A percentile compares a stretch with the other conserved stretches of the same genome.
Conservation (phyloP, 352 stramenopile genomes). For the Phytophthora nicotianae region DNA sequence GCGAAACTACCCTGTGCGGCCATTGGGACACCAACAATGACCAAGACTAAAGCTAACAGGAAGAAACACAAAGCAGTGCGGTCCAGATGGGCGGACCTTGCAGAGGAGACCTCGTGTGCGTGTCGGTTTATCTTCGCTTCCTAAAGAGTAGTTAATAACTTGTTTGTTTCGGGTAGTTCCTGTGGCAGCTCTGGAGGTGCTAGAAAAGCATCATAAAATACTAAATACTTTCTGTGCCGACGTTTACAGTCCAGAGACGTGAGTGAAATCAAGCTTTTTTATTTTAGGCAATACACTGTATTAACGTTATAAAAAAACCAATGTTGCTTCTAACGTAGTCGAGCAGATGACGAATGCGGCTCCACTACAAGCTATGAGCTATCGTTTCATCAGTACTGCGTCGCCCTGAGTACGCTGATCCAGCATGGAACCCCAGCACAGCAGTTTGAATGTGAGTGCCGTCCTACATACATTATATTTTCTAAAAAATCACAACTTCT, state of each 20-base stretch:
- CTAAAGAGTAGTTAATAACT: not conserved
- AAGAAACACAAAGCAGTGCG: slow-evolving; percentile 27
- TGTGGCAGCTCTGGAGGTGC: slow-evolving; percentile 37
- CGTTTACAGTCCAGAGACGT: slow-evolving; percentile 15
- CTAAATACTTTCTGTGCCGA: slow-evolving; percentile 54
- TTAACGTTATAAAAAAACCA: too few species aligned
- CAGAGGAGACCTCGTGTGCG: slow-evolving; percentile 44
- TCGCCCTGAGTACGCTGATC: slow-evolving; percentile 49
- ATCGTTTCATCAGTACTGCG: slow-evolving; percentile 62
- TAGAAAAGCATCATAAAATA: slow-evolving; percentile 49
- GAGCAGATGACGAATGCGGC: slow-evolving; percentile 6
- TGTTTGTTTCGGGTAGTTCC: slow-evolving; percentile 37
- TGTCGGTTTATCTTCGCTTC: not conserved
- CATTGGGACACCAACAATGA: slow-evolving; percentile 10
- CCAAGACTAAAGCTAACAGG: slow-evolving; percentile 31
- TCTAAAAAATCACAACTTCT: not conserved
- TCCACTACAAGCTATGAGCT: slow-evolving; percentile 24
- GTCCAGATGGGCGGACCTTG: slow-evolving; percentile 43
- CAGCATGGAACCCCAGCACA: slow-evolving; percentile 43
- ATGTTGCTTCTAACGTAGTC: not conserved
- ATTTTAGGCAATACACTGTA: too few species aligned
- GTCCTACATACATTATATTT: not conserved
- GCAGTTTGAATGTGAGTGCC: slow-evolving; percentile 63
- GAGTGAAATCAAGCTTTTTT: slow-evolving; percentile 1
- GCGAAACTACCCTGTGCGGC: slow-evolving; percentile 26